A percentile compares a stretch with the other conserved stretches of the same genome.
Evolutionary conservation across 2,329 filamentous ascomycete genomes (phyloP).

Genomic region (Metarhizium album): DNA sequence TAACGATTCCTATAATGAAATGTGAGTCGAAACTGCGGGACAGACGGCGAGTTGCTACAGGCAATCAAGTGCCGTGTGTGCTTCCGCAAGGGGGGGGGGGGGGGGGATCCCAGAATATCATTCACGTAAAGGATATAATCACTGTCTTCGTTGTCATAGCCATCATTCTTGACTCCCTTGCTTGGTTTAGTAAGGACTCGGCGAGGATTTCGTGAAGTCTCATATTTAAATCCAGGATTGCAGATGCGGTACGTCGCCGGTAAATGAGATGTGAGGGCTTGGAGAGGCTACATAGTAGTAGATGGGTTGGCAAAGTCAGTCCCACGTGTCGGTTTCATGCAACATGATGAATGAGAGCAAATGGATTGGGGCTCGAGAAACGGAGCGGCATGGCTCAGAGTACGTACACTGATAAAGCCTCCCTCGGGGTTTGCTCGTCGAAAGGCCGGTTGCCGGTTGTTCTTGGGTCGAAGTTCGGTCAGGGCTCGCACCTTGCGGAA

Average conservation of each 20-base stretch:
- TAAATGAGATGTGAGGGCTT: constrained; percentile 87
- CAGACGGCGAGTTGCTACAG: not conserved
- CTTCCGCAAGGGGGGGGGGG: constrained; percentile 21
- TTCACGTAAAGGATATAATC: constrained; percentile 99
- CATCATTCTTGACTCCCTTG: constrained; percentile 97
- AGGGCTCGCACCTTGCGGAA: constrained; percentile 69
- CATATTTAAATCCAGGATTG: constrained; percentile 97
- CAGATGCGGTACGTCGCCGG: constrained; percentile 96
- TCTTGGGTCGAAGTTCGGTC: constrained; percentile 67
- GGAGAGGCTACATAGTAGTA: constrained; percentile 60
- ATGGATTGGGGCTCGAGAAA: not conserved
- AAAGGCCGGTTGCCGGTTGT: constrained; percentile 82
- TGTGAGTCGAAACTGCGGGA: not conserved
- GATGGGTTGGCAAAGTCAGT: not conserved
- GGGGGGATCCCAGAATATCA: constrained; percentile 76
- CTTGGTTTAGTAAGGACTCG: constrained; percentile 95
- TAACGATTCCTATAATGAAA: constrained; percentile 64
- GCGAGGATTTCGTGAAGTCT: constrained; percentile 91
- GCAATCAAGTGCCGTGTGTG: not conserved
- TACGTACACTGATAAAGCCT: constrained; percentile 87
- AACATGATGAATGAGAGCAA: too few relatives aligned
- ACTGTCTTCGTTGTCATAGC: constrained; percentile 97
- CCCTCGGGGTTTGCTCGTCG: constrained; percentile 91
- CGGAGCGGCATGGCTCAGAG: not conserved
- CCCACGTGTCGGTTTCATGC: not conserved